phyloP scores from a whole-genome alignment of 2,329 filamentous ascomycete species.

The Botryotinia calthae region DNA sequence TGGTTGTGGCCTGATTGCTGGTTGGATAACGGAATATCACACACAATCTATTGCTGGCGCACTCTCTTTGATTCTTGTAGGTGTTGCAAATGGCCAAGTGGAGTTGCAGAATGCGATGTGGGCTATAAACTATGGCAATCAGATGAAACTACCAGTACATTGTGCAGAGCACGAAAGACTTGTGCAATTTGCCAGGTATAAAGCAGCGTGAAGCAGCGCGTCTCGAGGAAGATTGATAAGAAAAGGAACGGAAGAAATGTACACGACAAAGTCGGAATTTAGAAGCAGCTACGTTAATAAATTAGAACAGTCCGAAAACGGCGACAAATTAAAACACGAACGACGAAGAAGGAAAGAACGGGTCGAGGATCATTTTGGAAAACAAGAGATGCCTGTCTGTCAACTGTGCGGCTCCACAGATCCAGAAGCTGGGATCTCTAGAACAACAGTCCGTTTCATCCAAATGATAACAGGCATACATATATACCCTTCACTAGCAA shows the following conservation, averaged over 20 bases:
- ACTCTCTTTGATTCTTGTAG: neutral
- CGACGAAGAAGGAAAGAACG: neutral
- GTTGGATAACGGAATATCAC: neutral
- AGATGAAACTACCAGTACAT: neutral
- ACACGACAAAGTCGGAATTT: neutral
- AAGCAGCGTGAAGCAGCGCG: neutral
- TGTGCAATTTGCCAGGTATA: neutral
- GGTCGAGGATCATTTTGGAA: neutral
- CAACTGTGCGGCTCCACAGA: neutral
- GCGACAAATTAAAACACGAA: neutral
- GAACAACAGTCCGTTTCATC: neutral
- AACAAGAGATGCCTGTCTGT: neutral
- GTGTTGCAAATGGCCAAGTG: neutral
- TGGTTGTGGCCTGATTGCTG: too few species aligned
- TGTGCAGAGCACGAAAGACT: neutral
- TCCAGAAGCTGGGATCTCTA: neutral
- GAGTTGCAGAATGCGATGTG: neutral
- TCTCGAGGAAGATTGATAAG: neutral
- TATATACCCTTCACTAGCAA: neutral
- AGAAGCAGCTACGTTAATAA: too few species aligned
- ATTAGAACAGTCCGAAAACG: too few species aligned
- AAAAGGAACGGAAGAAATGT: neutral
- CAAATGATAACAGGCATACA: neutral
- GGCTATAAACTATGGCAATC: neutral
- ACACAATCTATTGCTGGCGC: too few species aligned